Base-by-base conservation (phyloP, 257 asterid genomes). In the Solanum ossicruentum region DNA sequence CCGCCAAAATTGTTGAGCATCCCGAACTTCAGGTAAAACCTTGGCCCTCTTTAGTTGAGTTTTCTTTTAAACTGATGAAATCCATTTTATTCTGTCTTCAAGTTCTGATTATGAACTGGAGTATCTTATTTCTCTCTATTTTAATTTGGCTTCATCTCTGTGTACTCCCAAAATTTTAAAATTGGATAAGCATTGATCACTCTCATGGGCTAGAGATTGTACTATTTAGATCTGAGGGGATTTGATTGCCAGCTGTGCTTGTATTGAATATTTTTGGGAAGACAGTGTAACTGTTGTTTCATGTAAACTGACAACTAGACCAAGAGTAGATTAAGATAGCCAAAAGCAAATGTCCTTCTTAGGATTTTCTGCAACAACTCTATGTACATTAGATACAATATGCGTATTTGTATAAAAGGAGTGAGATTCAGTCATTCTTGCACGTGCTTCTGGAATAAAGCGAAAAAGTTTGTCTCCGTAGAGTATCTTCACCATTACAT, bases 21-120 rank as follows among this genome's bases (percentile, higher is more conserved):
- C 67, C 99, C 98, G 8, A 85, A 67, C 91, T 96, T 96, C 97
- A 93, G 98, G 99, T 96, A 65, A 80, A 66, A 79, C 86, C 21
- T 16, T 60, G 60, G 52, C 66, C 66, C 26, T 81, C 16, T 43
- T 20, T 75, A 26, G 20, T n/a, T 66, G 21, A 12, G 10, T 20
- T 70, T 36, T 84, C 18, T 65, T 81, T 61, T 11, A 15, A 71
- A 36, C 15, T 47, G 60, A 16, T 52, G 82, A 78, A 78, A 28
- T 52, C 47, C 82, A 26, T 52, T 51, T 52, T 32, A 52, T 26
- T 52, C 47, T 5, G 43, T 78, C 82, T 78, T 78, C 49, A 26
- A 78, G 49, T 52, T 78, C 17, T 77, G 63, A 77, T 26, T 78
- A 52, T 78, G 82, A 78, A 52, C 17, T 16, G 65, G 26, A 51